Base-by-base conservation (phyloP, 805 yeast species). In the Saturnispora sanitii region DNA sequence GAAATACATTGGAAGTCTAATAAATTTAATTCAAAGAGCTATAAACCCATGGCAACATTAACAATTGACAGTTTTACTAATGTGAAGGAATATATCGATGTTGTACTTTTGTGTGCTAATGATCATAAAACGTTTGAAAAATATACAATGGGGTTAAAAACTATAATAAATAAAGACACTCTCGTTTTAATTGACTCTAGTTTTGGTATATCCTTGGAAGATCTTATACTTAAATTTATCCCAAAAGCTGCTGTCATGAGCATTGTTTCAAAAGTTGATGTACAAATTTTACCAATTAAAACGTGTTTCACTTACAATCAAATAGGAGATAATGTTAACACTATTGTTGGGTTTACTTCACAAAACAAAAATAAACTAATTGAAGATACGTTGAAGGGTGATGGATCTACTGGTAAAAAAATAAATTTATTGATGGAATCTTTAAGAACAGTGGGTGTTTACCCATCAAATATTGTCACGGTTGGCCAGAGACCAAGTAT, bases 131-230 rank as follows among this genome's bases (percentile, higher is more conserved):
- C 37, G 6, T 40, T 55, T 2, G 28, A 29, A 16, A 35, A 47
- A 3, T 37, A 36, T 23, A 38, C 49, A 2, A 33, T 18, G 4
- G 38, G 31, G 4, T 23, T 50, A 0, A 34, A 43, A 20, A 20
- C 42, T 0, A 32, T 48, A 13, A 42, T 53, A 8, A 33, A 36
- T 4, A 28, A 45, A 1, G 38, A 51, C 5, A 56, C 62, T 6
- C 45, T 54, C 11, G 42, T 58, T 15, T 30, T 57, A 16, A 47
- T 58, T 2, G 62, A 58, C 39, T 54, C 60, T 4, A 38, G 35
- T 9, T 47, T 45, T 40, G 53, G 51, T 3, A 32, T 48, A 11
- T 52, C 50, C 1, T 33, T 56, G 13, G 61, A 58, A 15, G 34
- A 36, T 4, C 34, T 33, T 13, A 19, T 58, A 17, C 30, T 30